Evolutionary conservation across 116 monocot genomes (phyloP).

Genomic region (Dioscorea cayenensis): DNA sequence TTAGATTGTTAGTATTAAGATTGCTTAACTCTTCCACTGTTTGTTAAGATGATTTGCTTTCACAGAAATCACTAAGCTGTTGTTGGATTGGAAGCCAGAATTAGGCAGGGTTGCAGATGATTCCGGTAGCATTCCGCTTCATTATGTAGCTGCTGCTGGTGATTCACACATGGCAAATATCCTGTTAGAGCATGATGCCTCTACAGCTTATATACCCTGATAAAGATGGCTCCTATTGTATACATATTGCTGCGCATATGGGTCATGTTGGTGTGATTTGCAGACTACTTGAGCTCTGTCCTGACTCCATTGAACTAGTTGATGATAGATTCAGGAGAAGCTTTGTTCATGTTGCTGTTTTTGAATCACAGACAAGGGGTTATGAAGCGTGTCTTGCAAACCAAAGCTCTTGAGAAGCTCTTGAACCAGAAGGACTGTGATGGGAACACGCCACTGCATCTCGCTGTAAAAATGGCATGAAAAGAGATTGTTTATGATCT

Average conservation of each 20-base stretch:
- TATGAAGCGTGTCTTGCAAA: slow-evolving; percentile 9
- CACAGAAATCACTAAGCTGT: slow-evolving; percentile 12
- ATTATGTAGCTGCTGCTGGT: slow-evolving; percentile 34
- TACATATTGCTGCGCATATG: slow-evolving; percentile 35
- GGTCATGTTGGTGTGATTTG: slow-evolving; percentile 10
- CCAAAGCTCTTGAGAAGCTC: not conserved
- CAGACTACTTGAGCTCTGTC: slow-evolving; percentile 8
- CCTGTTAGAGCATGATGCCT: slow-evolving; percentile 6
- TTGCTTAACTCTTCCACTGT: not conserved
- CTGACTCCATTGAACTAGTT: slow-evolving; percentile 20
- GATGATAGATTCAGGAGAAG: slow-evolving; percentile 13
- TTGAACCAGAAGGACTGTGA: slow-evolving; percentile 18
- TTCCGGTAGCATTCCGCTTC: slow-evolving; percentile 28
- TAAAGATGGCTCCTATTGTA: slow-evolving; percentile 16
- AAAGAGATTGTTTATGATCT: slow-evolving; percentile 7
- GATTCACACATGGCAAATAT: slow-evolving; percentile 5
- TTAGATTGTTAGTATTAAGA: not conserved
- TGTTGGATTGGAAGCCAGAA: slow-evolving; percentile 7
- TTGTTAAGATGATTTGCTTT: not conserved
- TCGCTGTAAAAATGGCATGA: slow-evolving; percentile 5
- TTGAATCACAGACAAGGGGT: slow-evolving; percentile 2
- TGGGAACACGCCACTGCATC: slow-evolving; percentile 32
- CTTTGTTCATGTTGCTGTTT: slow-evolving; percentile 22
- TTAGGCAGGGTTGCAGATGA: slow-evolving; percentile 3
- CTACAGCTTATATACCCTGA: slow-evolving; percentile 13